These are phyloP conservation scores for Phaeomoniella chlamydospora DNA, from an alignment of 2,329 filamentous ascomycete genomes.

Conservation along the genomic window DNA sequence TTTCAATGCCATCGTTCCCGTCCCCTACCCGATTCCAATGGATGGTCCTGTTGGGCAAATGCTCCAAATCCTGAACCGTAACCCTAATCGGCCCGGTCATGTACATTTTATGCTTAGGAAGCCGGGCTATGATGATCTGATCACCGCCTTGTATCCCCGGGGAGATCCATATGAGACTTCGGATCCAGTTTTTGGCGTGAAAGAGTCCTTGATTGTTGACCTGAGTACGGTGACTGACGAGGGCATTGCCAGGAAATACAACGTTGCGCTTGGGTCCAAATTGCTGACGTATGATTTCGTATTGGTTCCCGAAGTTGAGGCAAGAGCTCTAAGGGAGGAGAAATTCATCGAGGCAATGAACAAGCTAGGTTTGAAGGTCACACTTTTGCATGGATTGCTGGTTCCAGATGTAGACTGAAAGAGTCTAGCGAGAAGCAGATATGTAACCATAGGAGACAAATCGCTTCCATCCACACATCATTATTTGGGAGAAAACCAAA, in stretches of 20 bases:
- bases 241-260: constrained; percentile 13
- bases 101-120: constrained; percentile 13
- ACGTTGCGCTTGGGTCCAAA: constrained; percentile 10
- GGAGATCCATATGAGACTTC: constrained; percentile 15
- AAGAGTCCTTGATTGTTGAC: constrained; percentile 15
- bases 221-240: constrained; percentile 10
- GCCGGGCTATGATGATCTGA: constrained; percentile 8
- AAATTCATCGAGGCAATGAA: not conserved
- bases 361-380: not conserved
- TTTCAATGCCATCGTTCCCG: constrained; percentile 4
- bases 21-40: constrained; percentile 6
- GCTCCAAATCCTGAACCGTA: constrained; percentile 9
- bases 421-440: no score
- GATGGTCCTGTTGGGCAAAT: constrained; percentile 5
- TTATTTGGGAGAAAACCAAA: no score
- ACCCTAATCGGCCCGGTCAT: constrained; percentile 13
- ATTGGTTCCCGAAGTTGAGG: constrained; percentile 4
- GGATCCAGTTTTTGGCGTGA: constrained; percentile 18
- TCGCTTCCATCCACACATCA: no score
- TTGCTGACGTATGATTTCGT: constrained; percentile 14
- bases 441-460: no score
- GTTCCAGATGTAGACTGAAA: not conserved
- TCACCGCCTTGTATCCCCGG: constrained; percentile 15
- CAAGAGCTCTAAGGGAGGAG: not conserved
- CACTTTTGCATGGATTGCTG: not conserved